phyloP scores from a whole-genome alignment of 2,329 filamentous ascomycete genomes.

The Diaporthe citri region DNA sequence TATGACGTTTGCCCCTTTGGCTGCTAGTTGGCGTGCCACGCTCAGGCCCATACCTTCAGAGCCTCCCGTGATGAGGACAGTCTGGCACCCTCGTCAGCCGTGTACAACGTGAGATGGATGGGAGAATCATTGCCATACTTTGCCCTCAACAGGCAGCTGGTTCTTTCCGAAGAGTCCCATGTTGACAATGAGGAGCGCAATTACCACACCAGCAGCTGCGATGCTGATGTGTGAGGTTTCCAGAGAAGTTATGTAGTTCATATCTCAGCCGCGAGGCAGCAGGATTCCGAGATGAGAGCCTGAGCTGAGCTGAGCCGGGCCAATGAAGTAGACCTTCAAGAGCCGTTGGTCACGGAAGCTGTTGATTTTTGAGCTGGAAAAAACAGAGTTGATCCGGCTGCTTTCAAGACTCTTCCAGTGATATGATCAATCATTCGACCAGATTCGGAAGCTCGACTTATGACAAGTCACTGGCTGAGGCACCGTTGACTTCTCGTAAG shows the following conservation, averaged over 20 bases:
- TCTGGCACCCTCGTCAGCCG: slow-evolving; percentile 57
- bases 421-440: neutral
- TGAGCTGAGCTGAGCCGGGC: slow-evolving; percentile 10
- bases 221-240: slow-evolving; percentile 43
- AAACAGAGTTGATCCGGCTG: neutral
- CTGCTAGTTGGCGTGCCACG: slow-evolving; percentile 70
- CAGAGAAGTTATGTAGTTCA: slow-evolving; percentile 42
- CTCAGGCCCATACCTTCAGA: slow-evolving; percentile 78
- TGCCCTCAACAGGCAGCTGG: slow-evolving; percentile 86
- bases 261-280: slow-evolving; percentile 28
- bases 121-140: slow-evolving; percentile 64
- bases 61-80: slow-evolving; percentile 76
- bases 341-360: neutral
- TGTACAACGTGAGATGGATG: neutral
- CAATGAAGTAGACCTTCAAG: neutral
- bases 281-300: neutral
- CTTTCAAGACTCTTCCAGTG: too few relatives aligned
- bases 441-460: neutral
- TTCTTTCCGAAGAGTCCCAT: slow-evolving; percentile 83
- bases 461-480: neutral
- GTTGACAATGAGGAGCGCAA: slow-evolving; percentile 51
- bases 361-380: neutral
- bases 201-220: slow-evolving; percentile 49
- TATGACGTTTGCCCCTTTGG: slow-evolving; percentile 76
- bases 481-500: neutral